Conservation (phyloP, 768 basidiomycete genomes). For the Kwoniella bestiolae region DNA sequence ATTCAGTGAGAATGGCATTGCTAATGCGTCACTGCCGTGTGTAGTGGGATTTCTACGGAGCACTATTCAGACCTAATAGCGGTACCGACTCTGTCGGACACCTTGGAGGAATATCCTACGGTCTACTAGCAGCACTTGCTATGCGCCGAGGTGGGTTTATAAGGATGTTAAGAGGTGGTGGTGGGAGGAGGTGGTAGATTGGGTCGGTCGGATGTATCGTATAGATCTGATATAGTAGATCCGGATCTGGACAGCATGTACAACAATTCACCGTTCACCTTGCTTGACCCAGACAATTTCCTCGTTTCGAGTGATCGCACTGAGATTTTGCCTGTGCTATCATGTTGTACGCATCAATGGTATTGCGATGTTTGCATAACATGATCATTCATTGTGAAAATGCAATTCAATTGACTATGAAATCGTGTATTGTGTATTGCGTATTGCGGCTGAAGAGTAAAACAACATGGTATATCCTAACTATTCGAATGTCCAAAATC, state of each 20-base stretch:
- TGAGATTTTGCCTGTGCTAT: background rate
- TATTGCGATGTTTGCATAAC: background rate
- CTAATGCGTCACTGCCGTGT: too few species aligned
- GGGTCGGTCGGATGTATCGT: constrained; percentile 7
- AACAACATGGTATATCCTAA: background rate
- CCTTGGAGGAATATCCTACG: constrained; percentile 52
- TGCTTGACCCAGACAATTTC: too few species aligned
- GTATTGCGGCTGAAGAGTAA: background rate
- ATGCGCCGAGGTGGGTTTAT: constrained; percentile 35
- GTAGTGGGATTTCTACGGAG: constrained; percentile 52
- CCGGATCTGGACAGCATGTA: background rate
- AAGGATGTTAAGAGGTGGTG: constrained; percentile 23
- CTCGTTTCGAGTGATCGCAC: background rate
- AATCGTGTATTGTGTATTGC: background rate
- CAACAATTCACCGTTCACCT: too few species aligned
- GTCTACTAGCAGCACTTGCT: constrained; percentile 44
- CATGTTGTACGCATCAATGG: too few species aligned
- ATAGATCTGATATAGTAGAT: background rate
- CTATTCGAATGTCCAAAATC: background rate
- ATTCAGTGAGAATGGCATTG: too few species aligned
- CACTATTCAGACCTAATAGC: constrained; percentile 34
- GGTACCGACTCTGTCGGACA: constrained; percentile 54
- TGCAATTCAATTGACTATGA: background rate
- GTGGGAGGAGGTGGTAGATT: constrained; percentile 25
- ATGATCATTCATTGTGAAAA: background rate